phyloP scores from a whole-genome alignment of 371 early-diverging fungal genomes.

The Mortierella sp. region DNA sequence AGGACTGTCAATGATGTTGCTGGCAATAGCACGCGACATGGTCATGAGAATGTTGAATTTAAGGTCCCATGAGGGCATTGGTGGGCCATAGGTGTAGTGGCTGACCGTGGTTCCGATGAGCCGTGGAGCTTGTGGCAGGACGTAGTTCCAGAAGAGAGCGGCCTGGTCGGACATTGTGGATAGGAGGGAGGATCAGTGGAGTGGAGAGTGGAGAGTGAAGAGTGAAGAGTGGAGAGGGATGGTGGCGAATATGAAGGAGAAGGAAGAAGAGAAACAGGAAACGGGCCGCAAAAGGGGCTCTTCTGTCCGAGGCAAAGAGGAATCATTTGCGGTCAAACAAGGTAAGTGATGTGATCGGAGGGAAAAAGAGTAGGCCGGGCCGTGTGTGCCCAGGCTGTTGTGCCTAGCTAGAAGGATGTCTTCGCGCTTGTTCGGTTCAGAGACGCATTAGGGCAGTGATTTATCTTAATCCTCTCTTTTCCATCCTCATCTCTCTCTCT shows the following conservation, averaged over 20 bases:
- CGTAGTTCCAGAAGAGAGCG: conserved; percentile 30
- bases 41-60: conserved; percentile 46
- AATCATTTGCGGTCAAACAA: no score
- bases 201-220: conserved; percentile 1
- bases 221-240: not conserved
- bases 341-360: no score
- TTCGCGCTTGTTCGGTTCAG: no score
- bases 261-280: not conserved
- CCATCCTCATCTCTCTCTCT: no score
- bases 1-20: conserved; percentile 25
- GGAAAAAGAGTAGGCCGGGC: no score
- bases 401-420: no score
- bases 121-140: conserved; percentile 34
- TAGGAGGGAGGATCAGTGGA: not conserved
- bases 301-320: no score
- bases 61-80: conserved; percentile 44
- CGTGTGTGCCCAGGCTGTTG: no score
- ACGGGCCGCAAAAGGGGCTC: not conserved
- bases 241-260: not conserved
- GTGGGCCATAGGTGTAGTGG: conserved; percentile 38
- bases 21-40: conserved; percentile 22
- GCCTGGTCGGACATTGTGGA: conserved; percentile 18
- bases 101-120: conserved; percentile 41
- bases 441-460: no score
- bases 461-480: no score